Conservation (phyloP, 2,329 filamentous ascomycete species). For the Venturia oleaginea region DNA sequence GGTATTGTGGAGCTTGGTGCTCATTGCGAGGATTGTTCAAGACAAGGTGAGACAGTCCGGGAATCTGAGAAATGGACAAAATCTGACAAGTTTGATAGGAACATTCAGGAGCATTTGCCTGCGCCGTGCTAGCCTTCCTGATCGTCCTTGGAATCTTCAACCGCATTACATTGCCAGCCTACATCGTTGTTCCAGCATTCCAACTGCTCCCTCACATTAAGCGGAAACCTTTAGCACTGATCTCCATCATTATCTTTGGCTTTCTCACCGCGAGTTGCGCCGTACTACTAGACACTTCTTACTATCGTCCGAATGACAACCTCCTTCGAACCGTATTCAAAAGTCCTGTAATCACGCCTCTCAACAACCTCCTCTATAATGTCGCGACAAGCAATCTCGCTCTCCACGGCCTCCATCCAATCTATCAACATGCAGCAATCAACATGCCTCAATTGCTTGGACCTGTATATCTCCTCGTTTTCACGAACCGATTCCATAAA, state of each 20-base stretch:
- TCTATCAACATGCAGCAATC: slow-evolving; percentile 42
- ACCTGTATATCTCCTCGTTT: slow-evolving; percentile 39
- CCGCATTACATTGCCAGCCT: slow-evolving; percentile 93
- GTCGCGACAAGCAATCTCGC: slow-evolving; percentile 39
- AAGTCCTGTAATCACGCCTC: slow-evolving; percentile 42
- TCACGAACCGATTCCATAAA: slow-evolving; percentile 35
- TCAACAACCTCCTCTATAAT: slow-evolving; percentile 47
- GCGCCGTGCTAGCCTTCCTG: slow-evolving; percentile 69
- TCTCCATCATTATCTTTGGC: slow-evolving; percentile 56
- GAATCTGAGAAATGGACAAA: not conserved
- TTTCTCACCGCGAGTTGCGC: slow-evolving; percentile 62
- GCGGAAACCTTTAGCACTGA: slow-evolving; percentile 55
- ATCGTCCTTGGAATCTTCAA: slow-evolving; percentile 86
- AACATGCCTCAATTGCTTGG: slow-evolving; percentile 46
- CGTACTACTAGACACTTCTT: slow-evolving; percentile 74
- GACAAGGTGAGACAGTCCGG: slow-evolving; percentile 52
- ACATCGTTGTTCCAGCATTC: slow-evolving; percentile 74
- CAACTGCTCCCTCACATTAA: slow-evolving; percentile 77
- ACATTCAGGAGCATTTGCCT: slow-evolving; percentile 66
- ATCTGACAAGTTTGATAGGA: slow-evolving; percentile 40
- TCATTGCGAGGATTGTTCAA: slow-evolving; percentile 78
- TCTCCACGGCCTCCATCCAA: slow-evolving; percentile 44
- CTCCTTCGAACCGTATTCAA: slow-evolving; percentile 55
- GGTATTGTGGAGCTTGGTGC: slow-evolving; percentile 85
- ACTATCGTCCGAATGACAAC: slow-evolving; percentile 57